Evolutionary conservation across 306 rosid genomes (phyloP).

Genomic region (Echinosophora koreensis): DNA sequence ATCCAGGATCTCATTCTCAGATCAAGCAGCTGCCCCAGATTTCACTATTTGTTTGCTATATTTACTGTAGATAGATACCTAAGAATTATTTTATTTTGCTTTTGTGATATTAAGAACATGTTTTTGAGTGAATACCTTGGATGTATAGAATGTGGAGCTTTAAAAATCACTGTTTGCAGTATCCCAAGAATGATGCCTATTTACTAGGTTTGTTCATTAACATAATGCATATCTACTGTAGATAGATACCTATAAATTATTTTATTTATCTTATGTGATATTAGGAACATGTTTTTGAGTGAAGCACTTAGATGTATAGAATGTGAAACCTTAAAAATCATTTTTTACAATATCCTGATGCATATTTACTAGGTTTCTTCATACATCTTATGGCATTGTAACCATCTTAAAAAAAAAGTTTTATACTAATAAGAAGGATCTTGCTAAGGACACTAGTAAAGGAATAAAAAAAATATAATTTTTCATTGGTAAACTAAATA

Average conservation of each 20-base stretch:
- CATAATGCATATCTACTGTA: background rate
- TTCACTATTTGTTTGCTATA: constrained; percentile 19
- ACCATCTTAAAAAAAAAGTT: too few relatives aligned
- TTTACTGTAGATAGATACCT: background rate
- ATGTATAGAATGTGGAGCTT: constrained; percentile 34
- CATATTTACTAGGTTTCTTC: too few relatives aligned
- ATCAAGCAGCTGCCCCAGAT: constrained; percentile 3
- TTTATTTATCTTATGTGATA: constrained; percentile 6
- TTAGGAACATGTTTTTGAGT: constrained; percentile 41
- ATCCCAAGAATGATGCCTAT: background rate
- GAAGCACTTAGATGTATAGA: constrained; percentile 31
- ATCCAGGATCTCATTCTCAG: background rate
- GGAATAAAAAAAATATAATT: too few relatives aligned
- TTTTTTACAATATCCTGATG: background rate
- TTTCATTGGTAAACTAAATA: too few relatives aligned
- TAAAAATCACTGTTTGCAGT: background rate
- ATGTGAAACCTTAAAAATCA: constrained; percentile 33
- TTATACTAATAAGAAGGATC: too few relatives aligned
- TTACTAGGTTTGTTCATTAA: too few relatives aligned
- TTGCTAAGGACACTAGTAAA: too few relatives aligned
- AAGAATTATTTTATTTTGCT: background rate
- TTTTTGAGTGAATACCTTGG: constrained; percentile 42
- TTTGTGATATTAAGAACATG: constrained; percentile 35
- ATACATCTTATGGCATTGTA: too few relatives aligned
- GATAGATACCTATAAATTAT: background rate